Conservation (phyloP, 169 alveolate species). For the Pseudocohnilembus persalinus region DNA sequence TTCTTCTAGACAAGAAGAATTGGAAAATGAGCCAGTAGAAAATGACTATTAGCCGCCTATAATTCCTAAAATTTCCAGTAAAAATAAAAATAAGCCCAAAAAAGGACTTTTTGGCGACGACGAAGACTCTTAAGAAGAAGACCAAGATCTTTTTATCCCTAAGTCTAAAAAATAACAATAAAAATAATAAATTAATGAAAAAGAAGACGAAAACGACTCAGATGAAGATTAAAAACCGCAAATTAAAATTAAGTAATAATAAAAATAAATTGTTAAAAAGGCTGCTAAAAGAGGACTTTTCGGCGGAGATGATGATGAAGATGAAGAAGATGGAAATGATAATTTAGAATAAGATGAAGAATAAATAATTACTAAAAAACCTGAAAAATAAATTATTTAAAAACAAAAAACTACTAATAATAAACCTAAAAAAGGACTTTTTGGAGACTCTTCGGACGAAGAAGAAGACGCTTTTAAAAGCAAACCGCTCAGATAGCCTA, state of each 20-base stretch:
- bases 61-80: too few relatives aligned
- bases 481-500: neutral
- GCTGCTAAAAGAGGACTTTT: neutral
- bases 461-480: neutral
- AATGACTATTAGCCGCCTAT: too few relatives aligned
- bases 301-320: slow-evolving; percentile 9
- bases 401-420: neutral
- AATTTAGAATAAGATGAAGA: neutral
- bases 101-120: too few relatives aligned
- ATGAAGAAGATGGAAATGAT: neutral
- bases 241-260: too few relatives aligned
- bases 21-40: neutral
- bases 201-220: neutral
- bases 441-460: slow-evolving; percentile 5
- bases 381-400: neutral
- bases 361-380: neutral
- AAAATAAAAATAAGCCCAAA: too few relatives aligned
- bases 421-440: neutral
- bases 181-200: too few relatives aligned
- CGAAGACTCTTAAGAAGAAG: too few relatives aligned
- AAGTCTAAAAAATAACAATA: too few relatives aligned
- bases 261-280: too few relatives aligned
- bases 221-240: neutral
- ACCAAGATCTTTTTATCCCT: too few relatives aligned
- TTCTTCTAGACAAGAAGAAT: neutral